A percentile compares a stretch with the other conserved stretches of the same genome.
phyloP scores from a whole-genome alignment of 192 early-diverging fungal species.

The Rhizophagus prolifer region DNA sequence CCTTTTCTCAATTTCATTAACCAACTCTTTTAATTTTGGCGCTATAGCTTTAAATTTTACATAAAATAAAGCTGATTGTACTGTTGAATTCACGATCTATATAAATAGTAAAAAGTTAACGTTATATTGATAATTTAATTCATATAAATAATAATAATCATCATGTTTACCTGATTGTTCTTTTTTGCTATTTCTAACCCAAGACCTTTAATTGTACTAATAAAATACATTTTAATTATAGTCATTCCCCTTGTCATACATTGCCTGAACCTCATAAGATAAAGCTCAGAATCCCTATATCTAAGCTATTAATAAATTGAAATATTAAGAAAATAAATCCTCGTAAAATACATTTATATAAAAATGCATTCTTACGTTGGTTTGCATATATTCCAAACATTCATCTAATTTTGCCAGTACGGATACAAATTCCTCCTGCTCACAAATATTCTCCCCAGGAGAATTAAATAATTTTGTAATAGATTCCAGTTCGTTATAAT shows the following conservation, averaged over 20 bases:
- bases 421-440: constrained; percentile 76
- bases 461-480: constrained; percentile 75
- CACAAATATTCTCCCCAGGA: constrained; percentile 83
- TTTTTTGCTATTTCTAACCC: constrained; percentile 65
- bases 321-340: background rate
- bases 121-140: background rate
- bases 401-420: constrained; percentile 77
- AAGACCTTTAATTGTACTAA: constrained; percentile 66
- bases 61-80: constrained; percentile 58
- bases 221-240: constrained; percentile 88
- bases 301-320: constrained; percentile 43
- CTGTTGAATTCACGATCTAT: constrained; percentile 36
- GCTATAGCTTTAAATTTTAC: constrained; percentile 79
- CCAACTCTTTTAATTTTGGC: constrained; percentile 57
- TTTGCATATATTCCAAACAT: constrained; percentile 73
- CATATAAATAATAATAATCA: background rate
- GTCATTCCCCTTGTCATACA: constrained; percentile 94
- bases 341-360: background rate
- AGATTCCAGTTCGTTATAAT: constrained; percentile 84
- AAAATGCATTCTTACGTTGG: constrained; percentile 54
- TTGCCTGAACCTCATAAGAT: constrained; percentile 89
- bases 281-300: constrained; percentile 89
- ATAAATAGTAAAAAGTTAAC: background rate
- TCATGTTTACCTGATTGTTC: constrained; percentile 32
- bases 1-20: constrained; percentile 77